Conservation (phyloP, 2,329 filamentous ascomycete species). For the Lachnellula subtilissima region DNA sequence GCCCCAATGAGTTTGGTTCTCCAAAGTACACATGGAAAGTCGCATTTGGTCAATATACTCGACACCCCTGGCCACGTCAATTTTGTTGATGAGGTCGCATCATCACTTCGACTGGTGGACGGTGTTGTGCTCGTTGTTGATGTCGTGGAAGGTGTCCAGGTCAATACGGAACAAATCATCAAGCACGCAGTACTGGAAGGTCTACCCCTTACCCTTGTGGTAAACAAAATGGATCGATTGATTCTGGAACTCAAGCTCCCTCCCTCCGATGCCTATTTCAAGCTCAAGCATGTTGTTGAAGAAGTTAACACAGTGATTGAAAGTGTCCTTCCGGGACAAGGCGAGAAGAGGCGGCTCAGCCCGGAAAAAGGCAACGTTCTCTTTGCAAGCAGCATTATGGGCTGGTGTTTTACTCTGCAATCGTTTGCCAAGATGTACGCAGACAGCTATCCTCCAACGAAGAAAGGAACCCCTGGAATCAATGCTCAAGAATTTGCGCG, state of each 20-base stretch:
- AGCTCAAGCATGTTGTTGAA: constrained; percentile 97
- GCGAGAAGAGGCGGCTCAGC: constrained; percentile 75
- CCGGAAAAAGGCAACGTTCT: constrained; percentile 98
- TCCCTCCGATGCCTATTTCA: constrained; percentile 95
- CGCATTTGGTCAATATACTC: constrained; percentile 88
- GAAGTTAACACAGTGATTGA: constrained; percentile 96
- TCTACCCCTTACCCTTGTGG: constrained; percentile 79
- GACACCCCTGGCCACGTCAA: constrained; percentile 98
- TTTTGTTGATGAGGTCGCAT: constrained; percentile 94
- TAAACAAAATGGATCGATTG: constrained; percentile 96
- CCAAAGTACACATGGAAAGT: constrained; percentile 85
- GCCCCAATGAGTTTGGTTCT: constrained; percentile 92
- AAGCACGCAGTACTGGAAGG: constrained; percentile 90
- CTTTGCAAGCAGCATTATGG: constrained; percentile 88
- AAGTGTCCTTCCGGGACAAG: constrained; percentile 74
- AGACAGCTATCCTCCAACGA: constrained; percentile 60
- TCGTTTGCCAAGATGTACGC: constrained; percentile 97
- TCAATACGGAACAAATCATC: constrained; percentile 96
- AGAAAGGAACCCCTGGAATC: constrained; percentile 50
- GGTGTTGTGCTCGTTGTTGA: constrained; percentile 92
- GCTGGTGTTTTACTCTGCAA: constrained; percentile 92
- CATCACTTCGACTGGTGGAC: constrained; percentile 80
- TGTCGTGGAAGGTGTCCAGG: constrained; percentile 97
- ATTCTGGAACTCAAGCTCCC: constrained; percentile 93
- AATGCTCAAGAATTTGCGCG: constrained; percentile 78